Base-by-base conservation (phyloP, 768 basidiomycete genomes). In the Lactarius vividus region DNA sequence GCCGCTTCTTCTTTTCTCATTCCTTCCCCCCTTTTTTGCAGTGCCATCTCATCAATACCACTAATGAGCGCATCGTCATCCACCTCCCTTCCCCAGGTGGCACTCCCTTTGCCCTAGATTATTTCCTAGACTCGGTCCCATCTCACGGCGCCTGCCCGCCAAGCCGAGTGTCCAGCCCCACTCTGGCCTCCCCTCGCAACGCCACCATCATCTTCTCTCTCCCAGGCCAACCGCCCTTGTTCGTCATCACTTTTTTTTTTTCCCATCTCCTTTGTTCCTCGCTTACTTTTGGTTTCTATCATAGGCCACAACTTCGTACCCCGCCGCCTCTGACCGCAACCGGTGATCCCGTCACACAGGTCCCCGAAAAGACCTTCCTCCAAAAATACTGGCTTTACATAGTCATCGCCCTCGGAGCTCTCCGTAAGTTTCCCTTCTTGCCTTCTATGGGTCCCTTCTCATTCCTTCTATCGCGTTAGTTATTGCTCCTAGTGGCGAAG, bases 351-450 rank as follows among this genome's bases (percentile, higher is more conserved):
- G 78, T 89, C 28, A 74, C 80, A 64, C 83, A 87, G 0, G 74
- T 79, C 39, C 82, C 83, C 0, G 92, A 96, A 73, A 90, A 94
- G 75, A 79, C 85, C 13, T 92, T 95, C 75, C 63, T 94, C 49
- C 89, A 92, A 72, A 95, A 94, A 74, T 96, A 96, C 75, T 96
- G 94, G 94, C 80, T 94, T 75, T 94, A 94, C 71, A 83, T 92
- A 42, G 77, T 82, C 49, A 81, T 85, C 3, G 74, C 84, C 53
- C 74, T 88, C 11, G 72, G 89, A 20, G 83, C 86, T 53, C 72
- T 89, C 20, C 61, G 88, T 91, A 72, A 75, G 87, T 83, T 56
- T n/a, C 39, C 1, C 57, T 46, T 54, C 26, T 49, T 49, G 31
- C 16, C 42, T 56, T 35, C 13, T 40, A 9, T 56, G 18, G 42